phyloP scores from a whole-genome alignment of 345 rosid species.

The Salix dunnii region DNA sequence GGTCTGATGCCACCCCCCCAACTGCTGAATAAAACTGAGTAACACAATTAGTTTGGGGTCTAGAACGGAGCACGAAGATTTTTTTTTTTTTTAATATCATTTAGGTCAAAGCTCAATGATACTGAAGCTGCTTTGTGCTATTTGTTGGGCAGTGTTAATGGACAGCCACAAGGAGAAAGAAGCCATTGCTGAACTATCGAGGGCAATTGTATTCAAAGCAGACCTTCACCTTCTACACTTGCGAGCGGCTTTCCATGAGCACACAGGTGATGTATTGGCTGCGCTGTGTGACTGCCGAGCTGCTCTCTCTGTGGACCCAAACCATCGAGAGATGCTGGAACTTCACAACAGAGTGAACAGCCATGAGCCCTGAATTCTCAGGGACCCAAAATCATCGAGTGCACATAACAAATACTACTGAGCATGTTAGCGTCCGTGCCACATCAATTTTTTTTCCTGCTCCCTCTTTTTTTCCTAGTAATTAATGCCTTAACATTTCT shows the following conservation, averaged over 20 bases:
- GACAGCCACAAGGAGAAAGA: constrained; percentile 80
- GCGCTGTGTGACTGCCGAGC: constrained; percentile 91
- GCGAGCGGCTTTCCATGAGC: constrained; percentile 93
- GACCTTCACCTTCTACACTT: constrained; percentile 92
- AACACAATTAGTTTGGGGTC: not conserved
- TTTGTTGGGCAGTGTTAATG: constrained; percentile 69
- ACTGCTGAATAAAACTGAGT: no score
- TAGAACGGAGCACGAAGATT: not conserved
- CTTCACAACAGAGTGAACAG: constrained; percentile 89
- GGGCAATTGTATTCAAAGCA: constrained; percentile 85
- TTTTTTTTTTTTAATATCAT: not conserved
- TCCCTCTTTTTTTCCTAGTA: not conserved
- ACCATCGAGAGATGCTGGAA: constrained; percentile 89
- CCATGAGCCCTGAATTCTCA: constrained; percentile 64
- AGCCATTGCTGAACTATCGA: constrained; percentile 81
- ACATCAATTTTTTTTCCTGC: not conserved
- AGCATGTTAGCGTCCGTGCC: constrained; percentile 18
- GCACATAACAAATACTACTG: constrained; percentile 11
- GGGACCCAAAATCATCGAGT: not conserved
- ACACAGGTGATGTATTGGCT: constrained; percentile 55
- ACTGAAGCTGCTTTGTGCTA: not conserved
- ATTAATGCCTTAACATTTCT: constrained; percentile 3
- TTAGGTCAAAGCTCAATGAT: not conserved
- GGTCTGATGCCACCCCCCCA: constrained; percentile 35
- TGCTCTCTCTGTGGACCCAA: constrained; percentile 90